Evolutionary conservation across 2,329 filamentous ascomycete genomes (phyloP), one percentile per base, ranked within the genome.

Genomic region (Botrytis tulipae): DNA sequence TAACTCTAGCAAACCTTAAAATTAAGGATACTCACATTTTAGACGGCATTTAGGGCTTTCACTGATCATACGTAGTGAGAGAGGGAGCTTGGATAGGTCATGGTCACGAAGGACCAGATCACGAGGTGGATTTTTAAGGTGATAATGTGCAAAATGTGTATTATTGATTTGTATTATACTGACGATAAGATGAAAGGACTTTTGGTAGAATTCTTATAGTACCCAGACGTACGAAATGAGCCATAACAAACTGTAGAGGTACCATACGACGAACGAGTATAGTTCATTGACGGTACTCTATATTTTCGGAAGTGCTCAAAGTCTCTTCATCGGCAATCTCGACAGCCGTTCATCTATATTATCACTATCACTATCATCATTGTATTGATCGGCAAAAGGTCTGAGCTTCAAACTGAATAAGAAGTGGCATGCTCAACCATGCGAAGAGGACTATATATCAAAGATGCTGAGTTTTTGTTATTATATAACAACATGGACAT

Each of bases 1-100:
- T 3, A 4, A 14, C 2, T 6, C 14, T 1, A 35, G 6, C 9
- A 0, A 12, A 42, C 29, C 10, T 42, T 12, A 42, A 7, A 9
- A 16, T 25, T 16, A 20, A 32, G 7, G 1, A 14, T 12, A 7
- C 7, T 6, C 8, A 4, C 9, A 32, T 22, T 57, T 10, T 57
- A 18, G 54, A 57, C 20, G 1, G 4, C 37, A 57, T 25, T n/a
- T 29, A 20, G 18, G 35, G 8, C 22, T 10, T 10, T 22, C 35
- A 22, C 6, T 22, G 48, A 68, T 32, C 25, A 25, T 32, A 14
- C 14, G 10, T 25, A 22, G 18, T 32, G n/a, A 18, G 5, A n/a
- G 14, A 10, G 35, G 35, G 20, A 37, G 9, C 22, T 22, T 37
- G 48, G 18, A 57, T 42, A 10, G 25, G 35, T 5, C 40, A 57